Evolutionary conservation across 2,329 filamentous ascomycete species (phyloP), one percentile per base, ranked within the genome.

Genomic region (Ophiostoma himal-ulmi): DNA sequence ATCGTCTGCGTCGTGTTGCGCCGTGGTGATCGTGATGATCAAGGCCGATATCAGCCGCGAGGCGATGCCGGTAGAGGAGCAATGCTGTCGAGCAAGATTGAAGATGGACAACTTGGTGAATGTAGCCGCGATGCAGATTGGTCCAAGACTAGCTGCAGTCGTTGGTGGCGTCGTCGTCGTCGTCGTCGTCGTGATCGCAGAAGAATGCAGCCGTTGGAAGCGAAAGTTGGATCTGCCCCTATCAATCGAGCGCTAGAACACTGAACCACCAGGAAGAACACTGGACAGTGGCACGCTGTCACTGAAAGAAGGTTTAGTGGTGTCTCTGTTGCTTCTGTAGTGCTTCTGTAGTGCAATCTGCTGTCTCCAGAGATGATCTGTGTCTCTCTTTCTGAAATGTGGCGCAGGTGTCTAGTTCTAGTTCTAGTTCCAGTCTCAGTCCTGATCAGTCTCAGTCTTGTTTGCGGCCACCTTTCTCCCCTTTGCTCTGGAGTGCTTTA

Each of bases 311-410:
- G 22, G 26, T n/a, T 26, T 57, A 26, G 22, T 57, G 52, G 52
- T 57, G 52, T 57, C 52, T 57, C 52, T 57, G n/a, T 10, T 57
- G 44, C 11, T 48, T 48, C 44, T 48, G 44, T 48, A 48, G 44
- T n/a, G 41, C 14, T 17, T 44, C 41, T 44, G 41, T 44, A 44
- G 44, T 26, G n/a, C 52, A 26, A 20, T 26, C 52, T 62, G 54
- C 26, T 30, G 57, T 62, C 57, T 62, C 26, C 57, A 62, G 26
- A 62, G 26, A 34, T 26, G 57, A 62, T 62, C 57, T 48, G 54
- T 62, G 57, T 62, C 57, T 52, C 44, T 52, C 44, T 30, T n/a
- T 62, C n/a, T 48, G 44, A 48, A 20, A n/a, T n/a, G 52, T 44
- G 39, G 30, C 52, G 52, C 52, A 48, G 44, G 14, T 44, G 41